These are phyloP conservation scores for Boechera stricta DNA, from an alignment of 345 rosid species.

Conservation along the genomic window DNA sequence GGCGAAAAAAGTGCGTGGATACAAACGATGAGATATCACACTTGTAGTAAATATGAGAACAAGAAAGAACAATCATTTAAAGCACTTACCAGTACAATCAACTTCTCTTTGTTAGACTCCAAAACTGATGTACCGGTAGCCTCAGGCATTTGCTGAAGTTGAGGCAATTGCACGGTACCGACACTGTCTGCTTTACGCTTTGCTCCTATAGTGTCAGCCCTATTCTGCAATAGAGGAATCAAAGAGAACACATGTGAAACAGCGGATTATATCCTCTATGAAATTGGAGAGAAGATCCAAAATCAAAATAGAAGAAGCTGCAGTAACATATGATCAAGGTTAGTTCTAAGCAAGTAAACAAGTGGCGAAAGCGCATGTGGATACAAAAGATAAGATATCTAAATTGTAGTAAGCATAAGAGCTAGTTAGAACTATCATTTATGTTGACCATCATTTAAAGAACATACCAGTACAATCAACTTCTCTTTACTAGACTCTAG, in stretches of 20 bases:
- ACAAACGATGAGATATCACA: not conserved
- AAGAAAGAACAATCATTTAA: not conserved
- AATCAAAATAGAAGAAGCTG: not conserved
- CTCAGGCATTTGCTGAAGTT: not conserved
- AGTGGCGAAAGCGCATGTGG: not conserved
- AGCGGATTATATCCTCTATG: not conserved
- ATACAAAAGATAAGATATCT: not conserved
- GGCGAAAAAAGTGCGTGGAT: not conserved
- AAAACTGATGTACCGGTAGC: not conserved
- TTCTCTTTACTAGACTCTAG: conserved; percentile 43
- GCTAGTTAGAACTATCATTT: not conserved
- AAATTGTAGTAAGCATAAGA: not conserved
- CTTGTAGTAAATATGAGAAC: not conserved
- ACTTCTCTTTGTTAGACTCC: conserved; percentile 46
- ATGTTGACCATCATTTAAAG: not conserved
- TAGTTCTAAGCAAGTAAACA: not conserved
- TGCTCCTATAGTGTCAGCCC: not conserved
- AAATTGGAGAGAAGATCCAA: too few relatives aligned
- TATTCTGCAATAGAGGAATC: conserved; percentile 41
- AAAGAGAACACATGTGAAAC: conserved; percentile 28
- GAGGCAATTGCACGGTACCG: conserved; percentile 14
- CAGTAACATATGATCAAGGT: not conserved
- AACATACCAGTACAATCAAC: conserved; percentile 54
- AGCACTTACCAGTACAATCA: conserved; percentile 55
- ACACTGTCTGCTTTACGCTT: not conserved